Evolutionary conservation across 768 basidiomycete genomes (phyloP), one percentile per base, ranked within the genome.

Genomic region (Sutorius australiensis): DNA sequence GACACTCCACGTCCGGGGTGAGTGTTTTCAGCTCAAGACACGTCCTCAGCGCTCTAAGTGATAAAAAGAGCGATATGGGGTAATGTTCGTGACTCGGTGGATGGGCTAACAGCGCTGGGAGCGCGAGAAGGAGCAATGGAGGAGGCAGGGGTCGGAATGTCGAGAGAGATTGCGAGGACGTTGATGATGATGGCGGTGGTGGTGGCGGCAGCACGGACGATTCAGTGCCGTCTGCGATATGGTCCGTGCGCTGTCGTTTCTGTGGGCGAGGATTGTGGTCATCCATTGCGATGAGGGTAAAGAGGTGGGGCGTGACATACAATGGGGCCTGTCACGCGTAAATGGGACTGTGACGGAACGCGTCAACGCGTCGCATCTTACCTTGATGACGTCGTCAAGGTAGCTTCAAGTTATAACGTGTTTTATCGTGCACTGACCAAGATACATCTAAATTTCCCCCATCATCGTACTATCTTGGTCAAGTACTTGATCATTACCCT

Each of bases 71-170:
- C 0, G 86, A 82, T 7, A 75, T 70, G 0, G 76, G 58, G 62
- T 90, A 81, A 28, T 73, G 63, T 14, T 65, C 73, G 59, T 88
- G 84, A 2, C 75, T 79, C 5, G 87, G 85, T 4, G 87, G 89
- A 51, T 86, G 84, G 1, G 76, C 64, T 14, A 91, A 67, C 19
- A 89, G 64, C 0, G 69, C 67, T 2, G 89, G 87, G 3, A 90
- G 71, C 5, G 80, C 75, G 7, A 89, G 74, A 24, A 89, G 78
- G 17, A 89, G 74, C 8, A 75, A 62, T 6, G 76, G 70, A 6
- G 73, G 67, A 1, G 78, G 77, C 1, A 78, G 57, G 16, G 72
- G 69, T 42, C 59, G 66, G 37, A 76, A 49, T 5, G 46, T 38
- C 2, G 57, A 50, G 16, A 28, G 21, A 36, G 51, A 43, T 27